These are phyloP conservation scores for Protomyces macrosporus DNA, from an alignment of 1,139 yeast genomes.

Conservation along the genomic window DNA sequence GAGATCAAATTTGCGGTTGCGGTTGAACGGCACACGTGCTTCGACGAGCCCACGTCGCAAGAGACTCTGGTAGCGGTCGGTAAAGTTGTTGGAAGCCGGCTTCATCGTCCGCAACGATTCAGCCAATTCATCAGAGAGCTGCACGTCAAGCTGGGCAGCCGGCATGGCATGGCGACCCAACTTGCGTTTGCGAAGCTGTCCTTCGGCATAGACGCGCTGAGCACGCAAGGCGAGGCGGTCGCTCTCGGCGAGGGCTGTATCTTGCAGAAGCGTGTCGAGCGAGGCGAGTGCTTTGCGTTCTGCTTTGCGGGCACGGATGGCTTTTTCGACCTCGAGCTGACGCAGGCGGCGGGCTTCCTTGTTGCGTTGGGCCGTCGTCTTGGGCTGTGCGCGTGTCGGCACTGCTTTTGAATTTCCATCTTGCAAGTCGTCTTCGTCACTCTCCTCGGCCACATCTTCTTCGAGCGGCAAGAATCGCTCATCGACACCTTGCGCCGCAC, in stretches of 20 bases:
- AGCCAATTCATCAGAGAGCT: slow-evolving; percentile 80
- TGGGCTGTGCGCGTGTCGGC: slow-evolving; percentile 37
- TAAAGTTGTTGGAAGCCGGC: slow-evolving; percentile 84
- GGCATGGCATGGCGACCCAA: slow-evolving; percentile 55
- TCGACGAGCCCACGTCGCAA: slow-evolving; percentile 85
- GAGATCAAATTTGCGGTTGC: slow-evolving; percentile 58
- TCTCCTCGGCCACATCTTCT: slow-evolving; percentile 38
- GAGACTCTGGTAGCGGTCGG: slow-evolving; percentile 73
- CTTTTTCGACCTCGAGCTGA: slow-evolving; percentile 10
- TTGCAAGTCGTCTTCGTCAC: slow-evolving; percentile 38
- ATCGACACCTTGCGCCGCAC: slow-evolving; percentile 44
- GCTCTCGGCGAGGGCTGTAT: neutral
- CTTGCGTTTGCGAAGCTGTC: slow-evolving; percentile 34
- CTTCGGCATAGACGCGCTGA: neutral
- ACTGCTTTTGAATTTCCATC: slow-evolving; percentile 39
- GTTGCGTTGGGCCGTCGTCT: slow-evolving; percentile 67
- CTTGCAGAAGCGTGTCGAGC: slow-evolving; percentile 3
- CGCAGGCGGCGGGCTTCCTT: slow-evolving; percentile 45
- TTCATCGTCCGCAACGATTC: slow-evolving; percentile 70
- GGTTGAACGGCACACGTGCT: slow-evolving; percentile 66
- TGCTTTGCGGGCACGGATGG: slow-evolving; percentile 16
- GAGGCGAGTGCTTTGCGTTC: slow-evolving; percentile 18
- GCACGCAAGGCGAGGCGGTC: slow-evolving; percentile 10
- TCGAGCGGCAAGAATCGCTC: slow-evolving; percentile 47
- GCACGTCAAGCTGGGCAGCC: slow-evolving; percentile 71